Evolutionary conservation across 1,139 yeast genomes (phyloP), one percentile per base, ranked within the genome.

Genomic region (Diutina neorugosa): DNA sequence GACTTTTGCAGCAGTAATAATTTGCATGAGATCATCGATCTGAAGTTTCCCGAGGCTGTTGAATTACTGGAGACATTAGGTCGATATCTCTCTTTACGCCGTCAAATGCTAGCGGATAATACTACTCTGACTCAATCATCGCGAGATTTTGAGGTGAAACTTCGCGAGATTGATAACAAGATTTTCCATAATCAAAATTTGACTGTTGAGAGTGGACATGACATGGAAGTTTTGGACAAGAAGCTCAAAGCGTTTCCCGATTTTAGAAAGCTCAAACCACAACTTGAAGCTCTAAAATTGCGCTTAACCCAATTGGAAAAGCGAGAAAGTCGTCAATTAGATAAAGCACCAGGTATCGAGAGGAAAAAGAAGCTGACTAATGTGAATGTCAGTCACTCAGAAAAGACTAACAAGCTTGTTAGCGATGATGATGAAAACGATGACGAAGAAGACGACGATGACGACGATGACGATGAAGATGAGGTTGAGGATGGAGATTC

Each of bases 31-130:
- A 67, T 79, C 21, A 73, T 88, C 21, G 97, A 91, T 51, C 71
- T 74, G 20, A 81, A 80, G 57, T 84, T 84, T 65, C 96, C 97
- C 0, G 98, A 89, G 58, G 79, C 95, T 12, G 76, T 91, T 4
- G 82, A 77, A 53, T 73, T 90, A 55, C 86, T 96, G 1, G 75
- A 73, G 55, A 74, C 77, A 12, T 70, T 82, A 48, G 77, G 72
- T 57, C 74, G 70, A 55, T 86, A 81, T 64, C 69, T 82, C 49
- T 70, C 71, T 34, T 67, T 73, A 53, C 69, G 87, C 55, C 37
- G 40, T 9, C 20, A 46, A 14, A 46, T 18, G 14, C 5, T 46
- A n/a, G 20, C n/a, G 18, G 37, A 19, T 5, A n/a, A 46, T 34
- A n/a, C 16, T 11, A 23, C 21, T 9, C 4, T 27, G 18, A 11